Base-by-base conservation (phyloP, 257 asterid genomes). In the Fraxinus cuspidata region DNA sequence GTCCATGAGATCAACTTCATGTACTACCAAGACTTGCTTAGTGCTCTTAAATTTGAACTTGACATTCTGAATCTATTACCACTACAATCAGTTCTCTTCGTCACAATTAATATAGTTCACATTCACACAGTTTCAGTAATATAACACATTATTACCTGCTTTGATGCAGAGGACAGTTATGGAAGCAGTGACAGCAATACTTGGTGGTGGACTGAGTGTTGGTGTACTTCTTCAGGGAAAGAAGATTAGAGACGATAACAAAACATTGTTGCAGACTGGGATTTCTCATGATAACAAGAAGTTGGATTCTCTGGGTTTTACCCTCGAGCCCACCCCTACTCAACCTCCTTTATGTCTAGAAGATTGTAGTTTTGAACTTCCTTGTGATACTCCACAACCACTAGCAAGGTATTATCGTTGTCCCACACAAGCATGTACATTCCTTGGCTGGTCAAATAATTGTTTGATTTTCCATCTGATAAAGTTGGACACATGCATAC, bases 161-260 rank as follows among this genome's bases (percentile, higher is more conserved):
- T 58, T 56, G 73, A 72, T 81, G 83, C 90, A 96, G 99, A 85
- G 88, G 85, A 86, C 91, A 25, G 99, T 96, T 28, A 80, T 90
- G 97, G 97, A 96, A 84, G 95, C 98, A 64, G 94, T 96, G 78
- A 90, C 92, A 19, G 81, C 95, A 13, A 92, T 96, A 27, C 97
- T 96, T 53, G 92, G 97, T 35, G 94, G 96, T 38, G 97, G 93
- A 44, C 78, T 92, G 47, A 95, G 86, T 12, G 94, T 96, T 25
- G 99, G 99, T 31, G 90, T 96, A 51, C 86, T 90, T 78, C 87
- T 90, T 80, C 99, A 92, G 90, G 99, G 99, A 13, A 96, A 94
- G 89, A 96, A 90, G 89, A 86, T 93, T 38, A 88, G 94, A 78
- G 98, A 96, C 29, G 99, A 96, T 75, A 87, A 69, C 83, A 93